These are phyloP conservation scores for Martensiomyces pterosporus DNA, from an alignment of 192 early-diverging fungal genomes.

Conservation along the genomic window DNA sequence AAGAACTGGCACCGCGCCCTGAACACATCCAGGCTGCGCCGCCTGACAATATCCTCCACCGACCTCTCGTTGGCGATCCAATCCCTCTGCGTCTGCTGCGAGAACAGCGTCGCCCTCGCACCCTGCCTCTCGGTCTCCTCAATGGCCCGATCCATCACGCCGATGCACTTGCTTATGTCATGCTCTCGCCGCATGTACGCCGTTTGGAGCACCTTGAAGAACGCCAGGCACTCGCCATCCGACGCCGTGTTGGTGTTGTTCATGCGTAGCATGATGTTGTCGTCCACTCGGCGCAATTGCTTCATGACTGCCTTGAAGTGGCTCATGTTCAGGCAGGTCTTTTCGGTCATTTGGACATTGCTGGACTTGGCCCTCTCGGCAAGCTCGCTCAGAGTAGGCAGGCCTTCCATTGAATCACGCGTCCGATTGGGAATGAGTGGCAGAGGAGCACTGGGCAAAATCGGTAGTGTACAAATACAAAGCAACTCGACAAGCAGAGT, in stretches of 20 bases:
- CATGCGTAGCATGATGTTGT: slow-evolving; percentile 74
- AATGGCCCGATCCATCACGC: slow-evolving; percentile 49
- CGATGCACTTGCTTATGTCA: slow-evolving; percentile 63
- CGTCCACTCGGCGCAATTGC: slow-evolving; percentile 69
- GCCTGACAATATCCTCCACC: slow-evolving; percentile 70
- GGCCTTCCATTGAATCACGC: too few relatives aligned
- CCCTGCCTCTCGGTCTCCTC: slow-evolving; percentile 2
- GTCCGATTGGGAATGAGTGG: too few relatives aligned
- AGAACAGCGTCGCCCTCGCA: background rate
- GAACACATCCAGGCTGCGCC: slow-evolving; percentile 64
- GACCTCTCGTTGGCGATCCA: slow-evolving; percentile 63
- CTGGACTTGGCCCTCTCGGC: slow-evolving; percentile 13
- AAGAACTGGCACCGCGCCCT: slow-evolving; percentile 63
- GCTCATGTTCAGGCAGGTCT: slow-evolving; percentile 60
- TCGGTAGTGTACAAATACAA: too few relatives aligned
- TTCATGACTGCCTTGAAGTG: slow-evolving; percentile 58
- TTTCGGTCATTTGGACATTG: slow-evolving; percentile 28
- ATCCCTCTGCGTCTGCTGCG: slow-evolving; percentile 53
- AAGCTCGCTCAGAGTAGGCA: slow-evolving; percentile 33
- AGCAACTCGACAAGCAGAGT: too few relatives aligned
- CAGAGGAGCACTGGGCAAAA: too few relatives aligned
- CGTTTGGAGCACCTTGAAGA: slow-evolving; percentile 61
- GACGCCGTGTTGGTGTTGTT: slow-evolving; percentile 70
- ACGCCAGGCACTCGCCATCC: slow-evolving; percentile 54
- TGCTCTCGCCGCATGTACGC: slow-evolving; percentile 65